Percentiles rank a stretch among this genome's conserved stretches.
phyloP scores from a whole-genome alignment of 2,329 filamentous ascomycete genomes.

The Atkinsonella texensis region DNA sequence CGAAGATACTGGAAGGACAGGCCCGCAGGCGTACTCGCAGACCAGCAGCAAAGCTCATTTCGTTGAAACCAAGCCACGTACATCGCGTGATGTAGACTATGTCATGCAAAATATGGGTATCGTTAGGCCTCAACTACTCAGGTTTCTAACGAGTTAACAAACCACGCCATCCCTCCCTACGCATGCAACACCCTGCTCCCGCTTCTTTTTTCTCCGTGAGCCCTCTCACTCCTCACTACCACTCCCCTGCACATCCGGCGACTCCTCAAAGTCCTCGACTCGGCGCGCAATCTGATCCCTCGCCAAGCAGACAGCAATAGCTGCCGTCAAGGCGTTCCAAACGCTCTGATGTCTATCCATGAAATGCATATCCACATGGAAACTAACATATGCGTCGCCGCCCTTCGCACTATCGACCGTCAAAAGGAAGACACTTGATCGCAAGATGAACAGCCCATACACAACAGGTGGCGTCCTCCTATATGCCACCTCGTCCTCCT shows the following conservation, averaged over 20 bases:
- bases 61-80: too few species aligned
- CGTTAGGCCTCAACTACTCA: too few species aligned
- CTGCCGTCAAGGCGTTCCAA: constrained; percentile 33
- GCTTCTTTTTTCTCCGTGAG: too few species aligned
- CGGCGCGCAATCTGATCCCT: constrained; percentile 26
- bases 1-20: too few species aligned
- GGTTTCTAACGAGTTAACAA: too few species aligned
- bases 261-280: constrained; percentile 22
- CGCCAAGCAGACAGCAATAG: constrained; percentile 27
- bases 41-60: too few species aligned
- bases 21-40: too few species aligned
- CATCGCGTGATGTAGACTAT: too few species aligned
- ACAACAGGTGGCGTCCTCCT: constrained; percentile 26
- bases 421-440: constrained; percentile 26
- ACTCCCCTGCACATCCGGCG: constrained; percentile 19
- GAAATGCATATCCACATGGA: constrained; percentile 30
- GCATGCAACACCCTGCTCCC: too few species aligned
- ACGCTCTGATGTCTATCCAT: constrained; percentile 26
- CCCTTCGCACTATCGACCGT: constrained; percentile 27
- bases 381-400: constrained; percentile 25
- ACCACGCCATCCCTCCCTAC: too few species aligned
- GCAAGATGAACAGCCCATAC: constrained; percentile 31
- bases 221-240: constrained; percentile 23
- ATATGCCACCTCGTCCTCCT: constrained; percentile 9
- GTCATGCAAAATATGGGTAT: too few species aligned